Percentiles rank a stretch among this genome's conserved stretches.
Conservation (phyloP, 2,329 filamentous ascomycete genomes). For the Pyricularia sp. region DNA sequence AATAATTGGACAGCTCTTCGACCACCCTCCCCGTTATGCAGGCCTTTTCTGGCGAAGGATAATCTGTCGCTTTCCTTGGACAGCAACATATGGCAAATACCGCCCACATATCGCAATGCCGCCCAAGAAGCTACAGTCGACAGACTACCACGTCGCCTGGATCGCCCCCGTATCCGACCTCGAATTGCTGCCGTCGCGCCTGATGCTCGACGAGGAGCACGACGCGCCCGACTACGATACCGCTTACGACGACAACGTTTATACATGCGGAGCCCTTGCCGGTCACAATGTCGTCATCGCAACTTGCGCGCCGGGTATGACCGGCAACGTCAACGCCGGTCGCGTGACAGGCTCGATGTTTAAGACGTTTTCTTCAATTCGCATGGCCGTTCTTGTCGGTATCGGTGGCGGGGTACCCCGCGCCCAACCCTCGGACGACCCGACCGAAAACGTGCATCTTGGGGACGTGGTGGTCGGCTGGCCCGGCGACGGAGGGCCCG, state of each 20-base stretch:
- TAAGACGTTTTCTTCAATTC: slow-evolving; percentile 10
- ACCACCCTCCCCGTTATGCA: too few species aligned
- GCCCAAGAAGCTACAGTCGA: background rate
- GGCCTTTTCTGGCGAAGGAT: too few species aligned
- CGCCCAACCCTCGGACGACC: background rate
- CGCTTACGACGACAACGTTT: slow-evolving; percentile 9
- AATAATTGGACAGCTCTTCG: too few species aligned
- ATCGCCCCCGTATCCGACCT: slow-evolving; percentile 8
- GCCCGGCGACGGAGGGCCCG: background rate
- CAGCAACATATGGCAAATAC: too few species aligned
- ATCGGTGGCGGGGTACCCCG: slow-evolving; percentile 9
- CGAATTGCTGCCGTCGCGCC: slow-evolving; percentile 8
- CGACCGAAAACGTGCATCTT: slow-evolving; percentile 5
- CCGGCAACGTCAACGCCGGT: background rate
- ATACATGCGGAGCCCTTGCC: slow-evolving; percentile 6
- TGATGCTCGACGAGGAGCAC: slow-evolving; percentile 13
- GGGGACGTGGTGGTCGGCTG: slow-evolving; percentile 10
- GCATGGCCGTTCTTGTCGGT: slow-evolving; percentile 10
- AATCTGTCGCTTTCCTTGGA: too few species aligned
- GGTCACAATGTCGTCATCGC: slow-evolving; percentile 5
- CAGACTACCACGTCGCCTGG: slow-evolving; percentile 11
- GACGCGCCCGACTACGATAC: slow-evolving; percentile 6
- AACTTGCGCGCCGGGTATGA: too few species aligned
- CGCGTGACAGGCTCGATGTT: slow-evolving; percentile 6
- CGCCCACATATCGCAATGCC: background rate